Base-by-base conservation (phyloP, 2,329 filamentous ascomycete species). In the Colletotrichum liaoningense region DNA sequence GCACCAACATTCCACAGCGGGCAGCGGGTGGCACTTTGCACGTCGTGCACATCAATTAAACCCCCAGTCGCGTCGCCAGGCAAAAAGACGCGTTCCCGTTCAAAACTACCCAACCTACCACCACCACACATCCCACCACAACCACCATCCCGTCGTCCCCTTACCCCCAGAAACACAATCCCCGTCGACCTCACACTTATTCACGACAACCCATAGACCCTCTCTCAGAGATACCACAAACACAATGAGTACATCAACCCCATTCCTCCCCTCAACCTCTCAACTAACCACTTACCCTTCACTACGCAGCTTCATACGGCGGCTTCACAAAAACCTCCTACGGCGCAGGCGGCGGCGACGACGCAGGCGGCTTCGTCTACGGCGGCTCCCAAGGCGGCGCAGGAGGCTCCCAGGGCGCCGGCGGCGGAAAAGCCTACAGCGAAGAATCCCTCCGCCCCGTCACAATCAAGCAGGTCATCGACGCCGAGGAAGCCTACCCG, bases 401-500 rank as follows among this genome's bases (percentile, higher is more conserved):
- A 69, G 89, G 88, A 76, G 90, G 86, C 79, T 89, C 89, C 70
- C 83, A 85, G 76, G 90, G 89, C 76, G 91, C 89, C 79, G 82
- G 83, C 66, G 84, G 81, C 46, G 84, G 84, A 68, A 82, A 82
- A 88, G 85, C 86, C 73, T 93, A 93, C 81, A 88, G 89, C 77
- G 94, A 97, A 83, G 95, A 98, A 79, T 95, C 95, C 24, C 89
- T 99, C 65, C 93, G 97, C 57, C 95, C 97, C 1, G 94, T 98
- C 59, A 99, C 97, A 12, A 94, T 98, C 84, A 98, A 98, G 84
- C 97, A 99, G 84, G 90, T 98, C 71, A 87, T 95, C 80, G 94
- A 97, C 75, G 94, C 95, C 76, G 89, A 93, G 75, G 93, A 95
- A 83, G 90, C 92, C 52, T 93, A 93, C 81, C 91, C 92, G 2